Base-by-base conservation (phyloP, 352 stramenopile genomes). In the Phytophthora cactorum region DNA sequence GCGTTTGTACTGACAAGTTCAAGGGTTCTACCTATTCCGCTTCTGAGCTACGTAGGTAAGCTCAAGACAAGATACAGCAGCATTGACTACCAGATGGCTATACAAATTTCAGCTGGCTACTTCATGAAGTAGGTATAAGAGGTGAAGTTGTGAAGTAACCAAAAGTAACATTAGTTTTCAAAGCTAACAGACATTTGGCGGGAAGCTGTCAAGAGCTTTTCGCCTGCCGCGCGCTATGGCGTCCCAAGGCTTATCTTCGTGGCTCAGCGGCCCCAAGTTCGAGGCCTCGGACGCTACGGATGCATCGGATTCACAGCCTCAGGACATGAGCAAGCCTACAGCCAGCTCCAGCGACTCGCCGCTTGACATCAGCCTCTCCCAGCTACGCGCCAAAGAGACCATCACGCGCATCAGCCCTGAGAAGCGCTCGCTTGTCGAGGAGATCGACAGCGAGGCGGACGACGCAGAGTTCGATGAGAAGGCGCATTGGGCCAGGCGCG, bases 401-500 rank as follows among this genome's bases (percentile, higher is more conserved):
- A 76, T 88, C 52, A 80, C 59, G 44, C 65, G 70, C 58, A 86
- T 88, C 47, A 88, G 75, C 31, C 75, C 77, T 15, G 79, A 88
- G 47, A 86, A 86, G 62, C 73, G 73, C 56, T 65, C 70, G 67
- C 54, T 79, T 36, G 66, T 88, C 28, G 82, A 93, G 67, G 75
- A 84, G 45, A 91, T 93, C 57, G 85, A 93, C 63, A 88, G 67
- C 49, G 85, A 93, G 47, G 78, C 77, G 36, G 85, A 93, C 60
- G 85, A 93, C 65, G 69, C 52, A 29, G 85, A 93, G 66, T 91
- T 93, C 47, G 85, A 92, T 27, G 82, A 92, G 44, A 64, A 75
- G 14, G 81, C 82, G 41, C 82, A 91, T 25, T 93, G 82, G 85
- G 68, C 74, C 2, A 65, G 82, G 11, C 70, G 78, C n/a, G 66